Percentiles rank a stretch among this genome's conserved stretches.
Conservation (phyloP, 1,139 yeast species). For the Candida albicans region DNA sequence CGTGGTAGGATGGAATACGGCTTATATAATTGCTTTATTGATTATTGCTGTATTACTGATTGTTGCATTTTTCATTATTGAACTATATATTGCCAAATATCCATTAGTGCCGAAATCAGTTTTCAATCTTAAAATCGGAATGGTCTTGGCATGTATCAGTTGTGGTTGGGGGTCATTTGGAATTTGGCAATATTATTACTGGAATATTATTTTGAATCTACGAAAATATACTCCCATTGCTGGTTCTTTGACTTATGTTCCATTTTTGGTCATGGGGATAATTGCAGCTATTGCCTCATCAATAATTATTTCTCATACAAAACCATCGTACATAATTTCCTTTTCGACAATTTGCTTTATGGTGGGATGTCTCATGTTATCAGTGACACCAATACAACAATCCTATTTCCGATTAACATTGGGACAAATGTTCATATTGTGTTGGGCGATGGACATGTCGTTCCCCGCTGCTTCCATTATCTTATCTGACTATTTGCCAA, state of each 20-base stretch:
- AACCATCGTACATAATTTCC: conserved; percentile 46
- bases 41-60: conserved; percentile 40
- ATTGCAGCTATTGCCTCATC: conserved; percentile 49
- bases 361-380: conserved; percentile 47
- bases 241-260: conserved; percentile 46
- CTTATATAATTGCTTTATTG: conserved; percentile 47
- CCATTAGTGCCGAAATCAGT: conserved; percentile 52
- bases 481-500: conserved; percentile 50
- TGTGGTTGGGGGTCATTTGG: conserved; percentile 65
- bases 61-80: conserved; percentile 31
- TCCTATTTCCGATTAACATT: conserved; percentile 45
- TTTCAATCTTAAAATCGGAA: conserved; percentile 37
- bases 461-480: conserved; percentile 59
- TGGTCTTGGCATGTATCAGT: conserved; percentile 33
- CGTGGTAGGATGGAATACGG: conserved; percentile 47
- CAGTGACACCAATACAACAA: conserved; percentile 50
- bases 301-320: conserved; percentile 35
- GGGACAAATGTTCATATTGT: conserved; percentile 48
- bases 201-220: conserved; percentile 43
- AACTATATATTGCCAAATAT: conserved; percentile 23
- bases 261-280: conserved; percentile 47
- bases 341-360: conserved; percentile 47
- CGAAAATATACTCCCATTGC: conserved; percentile 44
- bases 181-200: conserved; percentile 48
- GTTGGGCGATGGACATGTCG: conserved; percentile 61